phyloP scores from a whole-genome alignment of 1,139 yeast genomes.

The Scheffersomyces segobiensis region DNA sequence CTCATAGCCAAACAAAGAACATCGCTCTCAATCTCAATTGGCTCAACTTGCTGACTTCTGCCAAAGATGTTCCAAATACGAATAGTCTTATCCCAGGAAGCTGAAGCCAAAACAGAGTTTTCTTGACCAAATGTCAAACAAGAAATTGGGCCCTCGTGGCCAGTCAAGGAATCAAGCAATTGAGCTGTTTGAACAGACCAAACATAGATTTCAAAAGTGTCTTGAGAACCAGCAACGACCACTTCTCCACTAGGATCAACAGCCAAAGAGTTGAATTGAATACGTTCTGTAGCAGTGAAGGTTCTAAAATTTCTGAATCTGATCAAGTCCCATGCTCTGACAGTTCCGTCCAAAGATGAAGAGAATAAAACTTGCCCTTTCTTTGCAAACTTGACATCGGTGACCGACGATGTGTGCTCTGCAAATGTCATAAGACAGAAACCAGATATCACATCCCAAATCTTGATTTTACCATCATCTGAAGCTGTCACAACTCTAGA shows the following conservation, averaged over 20 bases:
- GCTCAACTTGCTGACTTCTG: constrained; percentile 84
- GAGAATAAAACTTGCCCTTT: constrained; percentile 89
- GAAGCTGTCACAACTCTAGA: constrained; percentile 89
- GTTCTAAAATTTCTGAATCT: constrained; percentile 93
- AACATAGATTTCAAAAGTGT: constrained; percentile 84
- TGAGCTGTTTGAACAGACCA: constrained; percentile 99
- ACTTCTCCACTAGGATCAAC: constrained; percentile 98
- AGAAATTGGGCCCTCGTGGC: constrained; percentile 96
- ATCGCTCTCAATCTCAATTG: constrained; percentile 81
- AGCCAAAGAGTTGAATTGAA: constrained; percentile 86
- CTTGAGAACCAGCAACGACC: constrained; percentile 92
- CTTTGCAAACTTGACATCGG: constrained; percentile 82
- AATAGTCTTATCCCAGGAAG: constrained; percentile 96
- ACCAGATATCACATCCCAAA: constrained; percentile 94
- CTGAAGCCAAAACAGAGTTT: constrained; percentile 77
- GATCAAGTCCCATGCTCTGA: constrained; percentile 93
- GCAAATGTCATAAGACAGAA: constrained; percentile 89
- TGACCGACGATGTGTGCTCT: constrained; percentile 88
- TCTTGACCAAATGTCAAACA: constrained; percentile 84
- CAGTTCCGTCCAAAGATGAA: constrained; percentile 92
- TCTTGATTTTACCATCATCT: constrained; percentile 94
- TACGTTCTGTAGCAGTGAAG: constrained; percentile 85
- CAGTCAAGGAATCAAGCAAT: constrained; percentile 79
- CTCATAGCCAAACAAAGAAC: constrained; percentile 83
- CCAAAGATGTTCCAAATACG: constrained; percentile 92